phyloP scores from a whole-genome alignment of 352 stramenopile genomes.

The Globisporangium cystogenes region DNA sequence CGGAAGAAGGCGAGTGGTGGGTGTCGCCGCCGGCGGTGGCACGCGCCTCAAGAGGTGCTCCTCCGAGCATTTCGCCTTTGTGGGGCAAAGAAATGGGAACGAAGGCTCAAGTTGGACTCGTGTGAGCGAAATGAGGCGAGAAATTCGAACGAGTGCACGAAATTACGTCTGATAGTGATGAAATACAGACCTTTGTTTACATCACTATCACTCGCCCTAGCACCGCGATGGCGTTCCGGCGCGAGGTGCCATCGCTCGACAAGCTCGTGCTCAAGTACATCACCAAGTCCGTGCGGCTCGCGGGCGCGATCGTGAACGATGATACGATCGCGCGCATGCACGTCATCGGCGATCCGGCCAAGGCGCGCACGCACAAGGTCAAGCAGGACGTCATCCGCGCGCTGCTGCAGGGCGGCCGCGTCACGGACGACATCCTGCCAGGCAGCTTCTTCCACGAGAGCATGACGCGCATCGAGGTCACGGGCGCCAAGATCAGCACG shows the following conservation, averaged over 20 bases:
- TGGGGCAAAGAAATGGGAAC: too few species aligned
- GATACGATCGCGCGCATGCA: slow-evolving; percentile 58
- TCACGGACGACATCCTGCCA: slow-evolving; percentile 82
- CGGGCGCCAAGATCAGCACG: slow-evolving; percentile 81
- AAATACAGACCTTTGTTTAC: too few species aligned
- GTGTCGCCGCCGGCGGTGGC: too few species aligned
- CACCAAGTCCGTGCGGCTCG: slow-evolving; percentile 70
- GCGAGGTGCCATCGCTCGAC: slow-evolving; percentile 74
- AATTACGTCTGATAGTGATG: too few species aligned
- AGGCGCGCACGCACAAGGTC: slow-evolving; percentile 76
- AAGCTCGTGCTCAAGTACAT: slow-evolving; percentile 89
- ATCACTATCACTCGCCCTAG: too few species aligned
- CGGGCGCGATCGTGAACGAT: slow-evolving; percentile 66
- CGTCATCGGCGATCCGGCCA: slow-evolving; percentile 63
- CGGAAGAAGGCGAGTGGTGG: not conserved
- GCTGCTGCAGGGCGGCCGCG: slow-evolving; percentile 58
- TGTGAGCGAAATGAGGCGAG: too few species aligned
- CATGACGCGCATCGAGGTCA: slow-evolving; percentile 84
- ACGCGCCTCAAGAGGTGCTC: too few species aligned
- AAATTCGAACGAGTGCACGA: too few species aligned
- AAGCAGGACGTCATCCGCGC: slow-evolving; percentile 86
- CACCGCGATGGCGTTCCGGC: slow-evolving; percentile 82
- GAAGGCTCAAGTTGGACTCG: too few species aligned
- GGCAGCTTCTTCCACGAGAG: slow-evolving; percentile 80
- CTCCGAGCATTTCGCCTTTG: too few species aligned